Conservation (phyloP, 257 asterid species). For the Salvia hispanica region DNA sequence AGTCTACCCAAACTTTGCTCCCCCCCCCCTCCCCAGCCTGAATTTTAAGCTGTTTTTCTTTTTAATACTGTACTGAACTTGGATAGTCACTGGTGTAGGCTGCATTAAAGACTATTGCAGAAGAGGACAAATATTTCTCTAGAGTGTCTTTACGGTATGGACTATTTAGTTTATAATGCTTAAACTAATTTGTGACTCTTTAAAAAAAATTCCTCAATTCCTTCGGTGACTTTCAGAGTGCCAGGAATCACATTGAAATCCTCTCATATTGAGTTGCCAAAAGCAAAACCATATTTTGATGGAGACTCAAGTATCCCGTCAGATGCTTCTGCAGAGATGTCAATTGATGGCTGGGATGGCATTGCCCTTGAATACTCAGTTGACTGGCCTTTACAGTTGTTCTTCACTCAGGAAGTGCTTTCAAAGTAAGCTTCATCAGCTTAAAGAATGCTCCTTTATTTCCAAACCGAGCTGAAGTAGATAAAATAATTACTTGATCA, state of each 20-base stretch:
- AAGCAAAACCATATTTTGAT: slow-evolving; percentile 63
- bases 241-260: slow-evolving; percentile 75
- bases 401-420: slow-evolving; percentile 86
- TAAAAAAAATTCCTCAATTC: slow-evolving; percentile 27
- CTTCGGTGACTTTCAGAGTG: slow-evolving; percentile 53
- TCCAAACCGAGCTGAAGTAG: slow-evolving; percentile 21
- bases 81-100: slow-evolving; percentile 59
- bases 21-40: neutral
- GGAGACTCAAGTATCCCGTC: slow-evolving; percentile 58
- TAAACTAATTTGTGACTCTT: slow-evolving; percentile 14
- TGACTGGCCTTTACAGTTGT: slow-evolving; percentile 97
- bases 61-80: slow-evolving; percentile 31
- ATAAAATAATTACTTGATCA: neutral
- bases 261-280: slow-evolving; percentile 65
- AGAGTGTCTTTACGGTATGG: slow-evolving; percentile 83
- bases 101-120: slow-evolving; percentile 89
- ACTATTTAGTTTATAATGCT: slow-evolving; percentile 18
- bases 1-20: neutral
- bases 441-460: slow-evolving; percentile 7
- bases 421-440: slow-evolving; percentile 71
- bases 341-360: slow-evolving; percentile 96
- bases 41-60: slow-evolving; percentile 26
- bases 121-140: slow-evolving; percentile 86
- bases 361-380: slow-evolving; percentile 88
- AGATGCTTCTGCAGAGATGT: slow-evolving; percentile 65